Conservation (phyloP, 106 monocot species). For the Amphibolis antarctica region DNA sequence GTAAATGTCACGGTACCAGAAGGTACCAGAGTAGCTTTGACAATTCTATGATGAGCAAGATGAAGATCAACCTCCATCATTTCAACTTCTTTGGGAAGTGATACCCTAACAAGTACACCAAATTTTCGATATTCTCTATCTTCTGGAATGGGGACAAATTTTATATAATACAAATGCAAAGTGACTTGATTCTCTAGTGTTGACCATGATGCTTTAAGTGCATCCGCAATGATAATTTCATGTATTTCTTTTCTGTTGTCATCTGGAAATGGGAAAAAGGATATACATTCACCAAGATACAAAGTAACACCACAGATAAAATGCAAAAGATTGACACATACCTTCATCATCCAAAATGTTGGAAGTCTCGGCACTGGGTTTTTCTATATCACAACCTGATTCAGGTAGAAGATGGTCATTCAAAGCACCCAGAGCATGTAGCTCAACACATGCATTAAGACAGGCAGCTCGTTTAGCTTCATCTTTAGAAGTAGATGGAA, state of each 20-base stretch:
- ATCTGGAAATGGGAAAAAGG: slow-evolving; percentile 33
- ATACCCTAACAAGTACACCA: slow-evolving; percentile 54
- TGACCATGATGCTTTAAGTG: slow-evolving; percentile 33
- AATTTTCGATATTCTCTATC: slow-evolving; percentile 71
- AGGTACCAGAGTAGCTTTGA: slow-evolving; percentile 41
- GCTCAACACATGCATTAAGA: slow-evolving; percentile 59
- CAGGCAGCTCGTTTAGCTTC: slow-evolving; percentile 82
- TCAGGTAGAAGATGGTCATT: slow-evolving; percentile 79
- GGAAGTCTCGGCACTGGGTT: slow-evolving; percentile 9
- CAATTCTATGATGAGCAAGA: slow-evolving; percentile 82
- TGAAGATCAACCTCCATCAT: slow-evolving; percentile 80
- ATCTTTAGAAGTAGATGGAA: slow-evolving; percentile 63
- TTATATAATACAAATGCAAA: slow-evolving; percentile 56
- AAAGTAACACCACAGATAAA: neutral
- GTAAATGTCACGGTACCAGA: slow-evolving; percentile 39
- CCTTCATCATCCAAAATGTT: slow-evolving; percentile 27
- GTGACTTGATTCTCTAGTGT: slow-evolving; percentile 14
- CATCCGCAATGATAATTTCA: slow-evolving; percentile 57
- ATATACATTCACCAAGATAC: neutral
- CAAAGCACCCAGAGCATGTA: slow-evolving; percentile 68
- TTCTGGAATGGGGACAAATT: slow-evolving; percentile 54
- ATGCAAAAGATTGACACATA: slow-evolving; percentile 10
- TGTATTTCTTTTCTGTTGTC: slow-evolving; percentile 61
- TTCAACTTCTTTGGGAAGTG: slow-evolving; percentile 78
- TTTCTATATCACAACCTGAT: slow-evolving; percentile 16